Conservation (phyloP, 352 stramenopile genomes). For the Phytophthora cryptogea region DNA sequence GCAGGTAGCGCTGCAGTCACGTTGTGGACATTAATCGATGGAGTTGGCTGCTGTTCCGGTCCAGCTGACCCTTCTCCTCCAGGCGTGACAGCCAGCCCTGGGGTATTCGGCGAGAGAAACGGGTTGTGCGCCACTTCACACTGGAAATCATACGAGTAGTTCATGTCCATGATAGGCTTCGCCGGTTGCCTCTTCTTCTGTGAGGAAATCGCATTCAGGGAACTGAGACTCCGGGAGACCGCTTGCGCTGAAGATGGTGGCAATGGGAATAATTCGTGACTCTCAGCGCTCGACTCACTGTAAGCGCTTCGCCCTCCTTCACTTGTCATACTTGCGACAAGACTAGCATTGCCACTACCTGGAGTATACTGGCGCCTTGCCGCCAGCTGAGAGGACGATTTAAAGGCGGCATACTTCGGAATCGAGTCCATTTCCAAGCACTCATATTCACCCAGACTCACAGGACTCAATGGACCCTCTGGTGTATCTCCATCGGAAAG, state of each 20-base stretch:
- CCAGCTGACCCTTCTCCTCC: background rate
- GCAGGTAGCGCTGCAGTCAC: background rate
- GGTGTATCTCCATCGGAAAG: slow-evolving; percentile 25
- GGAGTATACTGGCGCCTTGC: slow-evolving; percentile 23
- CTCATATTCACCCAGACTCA: slow-evolving; percentile 71
- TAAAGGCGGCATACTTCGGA: slow-evolving; percentile 74
- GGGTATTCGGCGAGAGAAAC: slow-evolving; percentile 41
- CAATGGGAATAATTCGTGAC: slow-evolving; percentile 40
- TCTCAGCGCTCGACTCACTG: slow-evolving; percentile 28
- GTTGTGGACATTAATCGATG: background rate
- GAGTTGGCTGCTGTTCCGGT: slow-evolving; percentile 1
- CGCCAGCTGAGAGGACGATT: slow-evolving; percentile 45
- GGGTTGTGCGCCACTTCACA: slow-evolving; percentile 61
- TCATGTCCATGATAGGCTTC: slow-evolving; percentile 62
- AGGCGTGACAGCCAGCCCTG: slow-evolving; percentile 5
- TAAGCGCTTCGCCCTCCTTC: slow-evolving; percentile 27
- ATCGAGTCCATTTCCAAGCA: slow-evolving; percentile 78
- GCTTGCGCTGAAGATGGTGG: slow-evolving; percentile 16
- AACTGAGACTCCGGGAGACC: slow-evolving; percentile 32
- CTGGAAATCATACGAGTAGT: slow-evolving; percentile 70
- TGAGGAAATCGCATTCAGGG: slow-evolving; percentile 13
- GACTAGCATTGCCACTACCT: slow-evolving; percentile 17
- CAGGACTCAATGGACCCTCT: slow-evolving; percentile 47
- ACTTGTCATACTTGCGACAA: slow-evolving; percentile 29
- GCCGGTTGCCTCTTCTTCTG: slow-evolving; percentile 19